Evolutionary conservation across 23 red algal species (phyloP).

Genomic region (Chondrus crispus): DNA sequence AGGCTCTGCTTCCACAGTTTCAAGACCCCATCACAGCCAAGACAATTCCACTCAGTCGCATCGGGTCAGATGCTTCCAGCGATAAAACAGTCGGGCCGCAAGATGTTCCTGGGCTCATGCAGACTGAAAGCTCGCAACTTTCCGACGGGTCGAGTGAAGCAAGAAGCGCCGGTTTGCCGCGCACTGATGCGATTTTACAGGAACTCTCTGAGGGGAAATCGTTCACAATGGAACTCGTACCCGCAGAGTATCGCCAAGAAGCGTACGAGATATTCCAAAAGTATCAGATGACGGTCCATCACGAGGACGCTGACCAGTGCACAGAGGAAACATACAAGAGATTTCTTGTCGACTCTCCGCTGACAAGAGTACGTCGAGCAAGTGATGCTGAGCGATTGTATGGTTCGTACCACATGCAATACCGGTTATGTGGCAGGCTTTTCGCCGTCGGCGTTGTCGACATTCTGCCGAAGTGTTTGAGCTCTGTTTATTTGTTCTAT

Average conservation of each 20-base stretch:
- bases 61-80: not conserved
- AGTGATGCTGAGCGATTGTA: slow-evolving; percentile 17
- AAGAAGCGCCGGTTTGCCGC: not conserved
- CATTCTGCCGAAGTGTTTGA: slow-evolving; percentile 79
- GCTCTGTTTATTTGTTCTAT: slow-evolving; percentile 89
- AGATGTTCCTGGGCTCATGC: not conserved
- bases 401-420: slow-evolving; percentile 78
- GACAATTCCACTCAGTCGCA: not conserved
- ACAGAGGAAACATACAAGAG: slow-evolving; percentile 50
- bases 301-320: slow-evolving; percentile 18
- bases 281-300: slow-evolving; percentile 63
- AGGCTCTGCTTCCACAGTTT: not conserved
- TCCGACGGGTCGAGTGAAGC: not conserved
- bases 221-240: slow-evolving; percentile 57
- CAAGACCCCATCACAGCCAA: not conserved
- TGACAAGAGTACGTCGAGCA: not conserved
- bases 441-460: slow-evolving; percentile 91
- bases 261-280: slow-evolving; percentile 46
- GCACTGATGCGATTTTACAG: not conserved
- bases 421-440: slow-evolving; percentile 57
- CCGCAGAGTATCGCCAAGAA: slow-evolving; percentile 30
- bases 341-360: slow-evolving; percentile 83
- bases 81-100: not conserved
- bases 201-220: not conserved
- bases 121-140: not conserved